Evolutionary conservation across 2,329 filamentous ascomycete species (phyloP).

Genomic region (Pseudopyrenochaeta lycopersici): DNA sequence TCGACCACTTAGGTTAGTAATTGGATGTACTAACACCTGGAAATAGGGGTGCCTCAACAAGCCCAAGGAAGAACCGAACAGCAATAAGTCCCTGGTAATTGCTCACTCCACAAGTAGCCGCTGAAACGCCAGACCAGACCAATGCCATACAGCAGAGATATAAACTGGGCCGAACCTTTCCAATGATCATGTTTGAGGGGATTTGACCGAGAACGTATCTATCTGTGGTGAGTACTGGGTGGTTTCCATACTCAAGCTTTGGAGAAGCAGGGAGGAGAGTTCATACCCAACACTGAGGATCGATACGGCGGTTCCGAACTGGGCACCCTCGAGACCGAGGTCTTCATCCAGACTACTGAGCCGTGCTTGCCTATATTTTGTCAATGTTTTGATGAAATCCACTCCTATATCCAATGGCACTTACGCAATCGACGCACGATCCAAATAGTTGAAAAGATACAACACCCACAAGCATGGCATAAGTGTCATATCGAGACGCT

Average conservation of each 20-base stretch:
- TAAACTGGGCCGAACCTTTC: constrained; percentile 60
- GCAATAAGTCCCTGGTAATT: constrained; percentile 4
- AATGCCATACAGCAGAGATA: constrained; percentile 52
- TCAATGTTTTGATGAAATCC: too few relatives aligned
- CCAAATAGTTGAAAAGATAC: constrained; percentile 50
- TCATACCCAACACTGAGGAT: constrained; percentile 37
- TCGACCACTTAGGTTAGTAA: constrained; percentile 35
- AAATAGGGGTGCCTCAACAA: constrained; percentile 7
- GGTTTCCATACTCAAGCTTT: constrained; percentile 41
- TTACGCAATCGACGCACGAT: constrained; percentile 68
- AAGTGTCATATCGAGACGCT: constrained; percentile 3
- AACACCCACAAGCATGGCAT: constrained; percentile 45
- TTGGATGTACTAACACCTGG: constrained; percentile 24
- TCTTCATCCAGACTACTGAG: constrained; percentile 68
- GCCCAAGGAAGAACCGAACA: constrained; percentile 6
- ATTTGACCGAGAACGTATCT: constrained; percentile 66
- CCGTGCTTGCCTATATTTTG: constrained; percentile 56
- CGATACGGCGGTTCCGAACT: constrained; percentile 55
- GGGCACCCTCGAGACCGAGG: constrained; percentile 17
- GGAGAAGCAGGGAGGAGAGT: constrained; percentile 54
- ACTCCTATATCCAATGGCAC: neutral
- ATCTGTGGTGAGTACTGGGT: constrained; percentile 30
- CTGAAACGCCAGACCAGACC: constrained; percentile 6
- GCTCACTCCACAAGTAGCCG: constrained; percentile 2
- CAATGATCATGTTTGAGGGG: constrained; percentile 66